Percentiles rank a stretch among this genome's conserved stretches.
phyloP scores from a whole-genome alignment of 2,329 filamentous ascomycete species.

The Nemania sp. region DNA sequence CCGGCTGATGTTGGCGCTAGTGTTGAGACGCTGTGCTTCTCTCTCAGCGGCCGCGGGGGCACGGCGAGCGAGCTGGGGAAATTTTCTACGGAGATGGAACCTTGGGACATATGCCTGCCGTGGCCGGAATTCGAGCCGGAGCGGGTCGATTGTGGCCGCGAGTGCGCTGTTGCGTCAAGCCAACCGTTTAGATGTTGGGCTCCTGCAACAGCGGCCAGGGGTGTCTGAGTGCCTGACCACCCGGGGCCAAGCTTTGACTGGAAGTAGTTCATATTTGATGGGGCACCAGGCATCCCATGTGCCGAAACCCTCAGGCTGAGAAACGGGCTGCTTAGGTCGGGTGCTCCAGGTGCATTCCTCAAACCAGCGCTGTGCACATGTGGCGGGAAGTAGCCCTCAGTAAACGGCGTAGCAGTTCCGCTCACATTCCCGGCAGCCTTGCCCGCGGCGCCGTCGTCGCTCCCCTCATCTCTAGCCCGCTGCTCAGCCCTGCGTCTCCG shows the following conservation, averaged over 20 bases:
- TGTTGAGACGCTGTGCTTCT: conserved; percentile 73
- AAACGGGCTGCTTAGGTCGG: conserved; percentile 67
- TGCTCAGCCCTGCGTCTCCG: conserved; percentile 52
- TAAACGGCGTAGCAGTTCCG: conserved; percentile 41
- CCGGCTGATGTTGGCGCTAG: conserved; percentile 66
- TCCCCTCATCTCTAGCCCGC: conserved; percentile 45
- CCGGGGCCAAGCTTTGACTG: conserved; percentile 79
- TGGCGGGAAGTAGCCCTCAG: conserved; percentile 51
- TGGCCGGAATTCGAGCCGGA: conserved; percentile 51
- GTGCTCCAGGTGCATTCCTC: conserved; percentile 50
- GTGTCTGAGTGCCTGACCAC: conserved; percentile 81
- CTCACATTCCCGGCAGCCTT: conserved; percentile 34
- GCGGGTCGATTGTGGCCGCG: conserved; percentile 11
- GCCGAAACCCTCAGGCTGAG: conserved; percentile 66
- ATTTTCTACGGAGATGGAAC: conserved; percentile 61
- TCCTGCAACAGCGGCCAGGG: conserved; percentile 81
- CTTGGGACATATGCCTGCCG: conserved; percentile 60
- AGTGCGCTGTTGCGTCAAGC: conserved; percentile 49
- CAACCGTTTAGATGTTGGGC: conserved; percentile 70
- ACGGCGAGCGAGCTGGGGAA: conserved; percentile 46
- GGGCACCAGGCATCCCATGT: conserved; percentile 75
- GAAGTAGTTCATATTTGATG: conserved; percentile 84
- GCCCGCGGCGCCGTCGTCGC: conserved; percentile 23
- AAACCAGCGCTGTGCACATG: conserved; percentile 56
- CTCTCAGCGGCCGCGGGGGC: conserved; percentile 61